Percentiles rank a stretch among this genome's conserved stretches.
phyloP scores from a whole-genome alignment of 768 basidiomycete genomes.

The Tricholoma furcatifolium region DNA sequence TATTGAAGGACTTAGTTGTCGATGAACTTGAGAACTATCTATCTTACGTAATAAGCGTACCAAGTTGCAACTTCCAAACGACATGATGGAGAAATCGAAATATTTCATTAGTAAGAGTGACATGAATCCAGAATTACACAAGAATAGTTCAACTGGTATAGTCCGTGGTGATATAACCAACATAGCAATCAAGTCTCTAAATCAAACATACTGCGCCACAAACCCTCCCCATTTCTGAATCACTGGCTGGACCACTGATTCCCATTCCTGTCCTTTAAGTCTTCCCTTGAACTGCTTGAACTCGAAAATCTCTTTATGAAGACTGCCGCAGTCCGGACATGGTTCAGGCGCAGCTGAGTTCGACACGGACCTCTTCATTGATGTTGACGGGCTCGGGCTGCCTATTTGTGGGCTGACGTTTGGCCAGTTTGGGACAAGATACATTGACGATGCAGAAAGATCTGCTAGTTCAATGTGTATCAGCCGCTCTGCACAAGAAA shows the following conservation, averaged over 20 bases:
- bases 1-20: no score
- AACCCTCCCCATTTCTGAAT: slow-evolving; percentile 79
- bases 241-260: slow-evolving; percentile 68
- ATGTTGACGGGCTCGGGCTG: slow-evolving; percentile 20
- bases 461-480: slow-evolving; percentile 82
- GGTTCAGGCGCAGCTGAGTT: slow-evolving; percentile 21
- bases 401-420: slow-evolving; percentile 23
- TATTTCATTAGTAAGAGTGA: no score
- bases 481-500: slow-evolving; percentile 51
- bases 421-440: slow-evolving; percentile 55
- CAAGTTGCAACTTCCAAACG: no score
- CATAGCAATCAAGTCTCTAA: not conserved
- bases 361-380: slow-evolving; percentile 16
- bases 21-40: no score
- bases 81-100: no score
- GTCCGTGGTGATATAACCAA: no score
- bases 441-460: slow-evolving; percentile 53
- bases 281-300: slow-evolving; percentile 58
- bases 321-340: slow-evolving; percentile 45
- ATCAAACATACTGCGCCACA: slow-evolving; percentile 41
- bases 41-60: no score
- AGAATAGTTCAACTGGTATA: no score
- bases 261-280: slow-evolving; percentile 71
- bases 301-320: slow-evolving; percentile 80
- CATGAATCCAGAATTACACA: no score